These are phyloP conservation scores for Gamsiella multidivaricata DNA, from an alignment of 192 early-diverging fungal species.

Conservation along the genomic window DNA sequence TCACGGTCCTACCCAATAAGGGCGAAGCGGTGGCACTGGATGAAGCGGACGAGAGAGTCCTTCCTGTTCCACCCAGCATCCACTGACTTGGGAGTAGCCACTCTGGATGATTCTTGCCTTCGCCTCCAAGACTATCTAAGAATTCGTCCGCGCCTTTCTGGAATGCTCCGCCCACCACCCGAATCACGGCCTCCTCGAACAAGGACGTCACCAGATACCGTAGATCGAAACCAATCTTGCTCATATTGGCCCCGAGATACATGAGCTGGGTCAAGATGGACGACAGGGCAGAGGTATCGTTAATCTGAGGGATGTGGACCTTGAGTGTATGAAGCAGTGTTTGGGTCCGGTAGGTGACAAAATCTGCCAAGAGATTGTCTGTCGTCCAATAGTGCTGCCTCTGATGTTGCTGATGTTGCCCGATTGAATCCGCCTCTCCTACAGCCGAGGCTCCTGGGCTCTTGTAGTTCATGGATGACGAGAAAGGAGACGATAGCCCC, in stretches of 20 bases:
- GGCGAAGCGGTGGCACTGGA: constrained; percentile 30
- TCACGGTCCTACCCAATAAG: constrained; percentile 18
- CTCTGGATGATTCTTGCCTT: constrained; percentile 40
- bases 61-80: constrained; percentile 57
- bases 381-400: constrained; percentile 55
- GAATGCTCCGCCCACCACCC: constrained; percentile 62
- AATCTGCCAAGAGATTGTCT: constrained; percentile 70
- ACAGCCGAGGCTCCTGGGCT: constrained; percentile 18
- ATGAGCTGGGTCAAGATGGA: constrained; percentile 80
- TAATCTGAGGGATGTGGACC: constrained; percentile 64
- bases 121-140: constrained; percentile 51
- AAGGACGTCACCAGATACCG: constrained; percentile 65
- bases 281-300: constrained; percentile 67
- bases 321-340: constrained; percentile 56
- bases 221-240: constrained; percentile 82
- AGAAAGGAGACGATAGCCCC: constrained; percentile 8
- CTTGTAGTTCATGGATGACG: constrained; percentile 10
- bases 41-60: constrained; percentile 13
- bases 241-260: constrained; percentile 86
- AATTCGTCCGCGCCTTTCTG: constrained; percentile 62
- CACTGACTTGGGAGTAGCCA: constrained; percentile 55
- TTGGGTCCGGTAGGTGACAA: constrained; percentile 63
- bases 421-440: constrained; percentile 5
- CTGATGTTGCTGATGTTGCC: background rate
- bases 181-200: constrained; percentile 72